Conservation (phyloP, 257 asterid species). For the Fraxinus anomala region DNA sequence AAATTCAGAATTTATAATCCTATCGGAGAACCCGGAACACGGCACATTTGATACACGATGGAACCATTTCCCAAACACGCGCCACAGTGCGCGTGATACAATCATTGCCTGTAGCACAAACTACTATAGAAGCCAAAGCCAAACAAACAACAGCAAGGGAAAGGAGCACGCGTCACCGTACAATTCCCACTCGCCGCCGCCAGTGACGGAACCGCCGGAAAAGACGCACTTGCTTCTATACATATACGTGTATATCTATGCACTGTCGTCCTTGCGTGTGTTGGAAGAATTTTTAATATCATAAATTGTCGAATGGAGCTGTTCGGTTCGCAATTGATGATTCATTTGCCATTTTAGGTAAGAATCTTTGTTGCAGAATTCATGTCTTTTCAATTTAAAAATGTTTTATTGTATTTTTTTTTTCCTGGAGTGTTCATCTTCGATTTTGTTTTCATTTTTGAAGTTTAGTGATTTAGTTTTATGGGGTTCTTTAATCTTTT, state of each 20-base stretch:
- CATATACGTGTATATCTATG: not conserved
- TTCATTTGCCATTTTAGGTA: conserved; percentile 35
- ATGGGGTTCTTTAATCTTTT: not conserved
- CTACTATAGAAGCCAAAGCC: not conserved
- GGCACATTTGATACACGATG: no score
- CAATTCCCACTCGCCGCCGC: conserved; percentile 9
- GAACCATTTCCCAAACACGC: conserved; percentile 60
- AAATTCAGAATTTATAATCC: no score
- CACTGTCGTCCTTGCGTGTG: not conserved
- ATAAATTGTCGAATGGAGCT: conserved; percentile 29
- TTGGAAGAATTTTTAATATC: not conserved
- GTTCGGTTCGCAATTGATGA: conserved; percentile 27
- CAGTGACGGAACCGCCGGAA: conserved; percentile 32
- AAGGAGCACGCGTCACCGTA: not conserved
- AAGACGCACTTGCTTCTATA: not conserved
- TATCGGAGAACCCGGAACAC: no score
- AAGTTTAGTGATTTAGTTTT: not conserved
- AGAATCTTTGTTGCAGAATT: conserved; percentile 1
- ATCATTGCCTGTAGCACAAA: not conserved
- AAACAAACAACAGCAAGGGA: not conserved
- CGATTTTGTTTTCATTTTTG: not conserved
- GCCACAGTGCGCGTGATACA: not conserved
- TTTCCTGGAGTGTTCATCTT: not conserved
- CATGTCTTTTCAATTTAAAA: not conserved
- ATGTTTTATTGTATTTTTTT: not conserved